Evolutionary conservation across 805 yeast genomes (phyloP).

Genomic region (Hanseniaspora meyeri): DNA sequence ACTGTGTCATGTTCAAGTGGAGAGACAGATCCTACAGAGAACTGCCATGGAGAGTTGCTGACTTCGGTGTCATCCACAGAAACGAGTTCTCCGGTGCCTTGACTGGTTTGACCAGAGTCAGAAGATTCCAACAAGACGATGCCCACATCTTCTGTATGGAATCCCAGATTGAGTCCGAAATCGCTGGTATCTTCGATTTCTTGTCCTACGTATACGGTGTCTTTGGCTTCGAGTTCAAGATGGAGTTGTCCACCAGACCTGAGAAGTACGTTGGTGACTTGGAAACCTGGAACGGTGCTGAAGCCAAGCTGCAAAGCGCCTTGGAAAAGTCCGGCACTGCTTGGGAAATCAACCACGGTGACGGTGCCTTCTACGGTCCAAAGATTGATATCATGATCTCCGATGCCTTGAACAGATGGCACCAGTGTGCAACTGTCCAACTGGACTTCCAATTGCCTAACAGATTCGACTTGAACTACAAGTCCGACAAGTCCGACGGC

Average conservation of each 20-base stretch:
- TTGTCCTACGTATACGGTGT: constrained; percentile 75
- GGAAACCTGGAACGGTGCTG: constrained; percentile 90
- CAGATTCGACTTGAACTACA: constrained; percentile 82
- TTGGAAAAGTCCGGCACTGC: constrained; percentile 73
- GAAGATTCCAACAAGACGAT: constrained; percentile 98
- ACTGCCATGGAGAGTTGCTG: constrained; percentile 97
- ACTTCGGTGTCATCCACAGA: constrained; percentile 93
- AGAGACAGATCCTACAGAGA: constrained; percentile 94
- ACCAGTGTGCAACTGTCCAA: constrained; percentile 98
- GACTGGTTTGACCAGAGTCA: constrained; percentile 88
- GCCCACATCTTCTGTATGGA: constrained; percentile 94
- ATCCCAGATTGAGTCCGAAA: constrained; percentile 81
- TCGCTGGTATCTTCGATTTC: constrained; percentile 73
- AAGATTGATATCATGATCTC: constrained; percentile 93
- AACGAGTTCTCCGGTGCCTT: constrained; percentile 93
- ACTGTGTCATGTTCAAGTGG: constrained; percentile 81
- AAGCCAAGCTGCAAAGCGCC: constrained; percentile 67
- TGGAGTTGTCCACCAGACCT: constrained; percentile 95
- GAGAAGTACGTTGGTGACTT: constrained; percentile 91
- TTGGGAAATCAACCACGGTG: constrained; percentile 94
- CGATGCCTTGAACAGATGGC: constrained; percentile 92
- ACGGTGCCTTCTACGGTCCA: constrained; percentile 93
- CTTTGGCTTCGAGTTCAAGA: constrained; percentile 88
- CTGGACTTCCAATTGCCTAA: constrained; percentile 95
- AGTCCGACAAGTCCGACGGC: constrained; percentile 49